Evolutionary conservation across 1,284 basidiomycete genomes (phyloP).

Genomic region (Cutaneotrichosporon sp.): DNA sequence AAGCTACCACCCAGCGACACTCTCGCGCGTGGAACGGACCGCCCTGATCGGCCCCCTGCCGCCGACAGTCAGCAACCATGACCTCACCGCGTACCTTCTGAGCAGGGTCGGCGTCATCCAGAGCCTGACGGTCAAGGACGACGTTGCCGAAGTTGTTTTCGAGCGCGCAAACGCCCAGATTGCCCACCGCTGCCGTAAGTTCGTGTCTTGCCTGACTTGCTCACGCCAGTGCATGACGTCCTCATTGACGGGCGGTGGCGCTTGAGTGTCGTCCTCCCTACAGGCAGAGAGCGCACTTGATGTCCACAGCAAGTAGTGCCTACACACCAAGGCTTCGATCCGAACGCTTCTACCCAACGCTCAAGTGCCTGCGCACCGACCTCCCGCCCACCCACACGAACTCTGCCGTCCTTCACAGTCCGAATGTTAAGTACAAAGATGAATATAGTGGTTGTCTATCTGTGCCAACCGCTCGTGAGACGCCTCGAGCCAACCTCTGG

Average conservation of each 20-base stretch:
- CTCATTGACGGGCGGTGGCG: not conserved
- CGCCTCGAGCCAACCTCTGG: not conserved
- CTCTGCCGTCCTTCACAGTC: too few relatives aligned
- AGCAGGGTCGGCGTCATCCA: not conserved
- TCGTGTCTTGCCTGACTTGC: not conserved
- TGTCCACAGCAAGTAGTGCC: too few relatives aligned
- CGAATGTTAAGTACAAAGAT: too few relatives aligned
- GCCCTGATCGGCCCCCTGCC: not conserved
- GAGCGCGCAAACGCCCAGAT: not conserved
- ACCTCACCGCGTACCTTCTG: not conserved
- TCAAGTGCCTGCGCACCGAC: too few relatives aligned
- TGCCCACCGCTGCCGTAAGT: not conserved
- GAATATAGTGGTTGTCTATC: too few relatives aligned
- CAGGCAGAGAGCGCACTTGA: too few relatives aligned
- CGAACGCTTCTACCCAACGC: too few relatives aligned
- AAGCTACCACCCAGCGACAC: not conserved
- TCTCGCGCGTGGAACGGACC: not conserved
- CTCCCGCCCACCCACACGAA: too few relatives aligned
- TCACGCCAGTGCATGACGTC: not conserved
- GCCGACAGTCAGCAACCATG: not conserved
- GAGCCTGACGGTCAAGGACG: not conserved
- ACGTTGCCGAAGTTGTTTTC: not conserved
- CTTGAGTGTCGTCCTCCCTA: not conserved
- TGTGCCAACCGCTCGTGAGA: not conserved
- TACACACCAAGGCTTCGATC: too few relatives aligned